These are phyloP conservation scores for Aureobasidium lini DNA, from an alignment of 2,329 filamentous ascomycete genomes.

Conservation along the genomic window DNA sequence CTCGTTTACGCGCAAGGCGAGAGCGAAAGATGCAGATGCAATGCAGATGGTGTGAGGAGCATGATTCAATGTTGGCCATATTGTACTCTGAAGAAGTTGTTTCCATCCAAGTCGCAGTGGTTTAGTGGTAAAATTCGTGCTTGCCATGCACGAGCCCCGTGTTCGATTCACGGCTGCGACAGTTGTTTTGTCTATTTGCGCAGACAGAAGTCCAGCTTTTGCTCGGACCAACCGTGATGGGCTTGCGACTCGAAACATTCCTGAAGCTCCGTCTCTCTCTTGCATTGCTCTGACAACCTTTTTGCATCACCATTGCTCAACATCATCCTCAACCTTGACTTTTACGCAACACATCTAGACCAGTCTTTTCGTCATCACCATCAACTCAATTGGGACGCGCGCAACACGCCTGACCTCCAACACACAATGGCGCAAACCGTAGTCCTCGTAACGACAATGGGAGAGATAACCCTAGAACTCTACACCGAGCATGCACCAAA, in stretches of 20 bases:
- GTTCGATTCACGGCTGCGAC: conserved; percentile 14
- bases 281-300: background rate
- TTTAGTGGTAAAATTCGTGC: conserved; percentile 15
- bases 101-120: conserved; percentile 4
- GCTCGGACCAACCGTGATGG: conserved; percentile 2
- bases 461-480: conserved; percentile 77
- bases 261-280: background rate
- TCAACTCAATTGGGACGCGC: background rate
- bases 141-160: conserved; percentile 14
- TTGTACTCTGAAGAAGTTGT: no score
- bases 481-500: conserved; percentile 82
- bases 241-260: background rate
- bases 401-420: background rate
- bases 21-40: no score
- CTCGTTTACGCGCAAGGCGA: no score
- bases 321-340: no score
- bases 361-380: background rate
- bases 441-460: conserved; percentile 78
- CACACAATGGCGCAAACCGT: conserved; percentile 66
- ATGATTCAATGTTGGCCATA: no score
- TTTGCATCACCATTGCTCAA: background rate
- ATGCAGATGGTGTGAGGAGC: no score
- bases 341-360: no score
- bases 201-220: background rate
- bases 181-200: background rate